Conservation (phyloP, 352 stramenopile genomes). For the Saprolegnia diclina region DNA sequence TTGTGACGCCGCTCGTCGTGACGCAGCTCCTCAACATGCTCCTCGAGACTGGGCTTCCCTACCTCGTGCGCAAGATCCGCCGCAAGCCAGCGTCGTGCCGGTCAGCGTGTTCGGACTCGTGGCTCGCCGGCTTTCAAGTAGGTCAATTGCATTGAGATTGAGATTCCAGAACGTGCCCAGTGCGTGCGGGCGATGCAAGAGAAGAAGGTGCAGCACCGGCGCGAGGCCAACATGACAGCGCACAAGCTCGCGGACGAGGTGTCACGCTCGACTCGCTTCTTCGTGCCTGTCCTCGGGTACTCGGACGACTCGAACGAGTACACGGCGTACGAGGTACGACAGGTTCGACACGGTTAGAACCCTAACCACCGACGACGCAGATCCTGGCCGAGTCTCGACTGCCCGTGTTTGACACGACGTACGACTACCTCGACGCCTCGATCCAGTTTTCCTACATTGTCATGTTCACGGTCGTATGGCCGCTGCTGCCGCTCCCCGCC, state of each 20-base stretch:
- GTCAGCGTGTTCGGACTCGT: slow-evolving; percentile 2
- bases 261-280: slow-evolving; percentile 62
- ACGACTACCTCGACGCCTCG: slow-evolving; percentile 82
- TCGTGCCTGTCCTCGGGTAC: slow-evolving; percentile 57
- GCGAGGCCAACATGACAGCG: slow-evolving; percentile 46
- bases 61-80: slow-evolving; percentile 69
- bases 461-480: slow-evolving; percentile 88
- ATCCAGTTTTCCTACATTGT: slow-evolving; percentile 88
- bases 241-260: slow-evolving; percentile 60
- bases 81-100: slow-evolving; percentile 30
- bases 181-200: slow-evolving; percentile 13
- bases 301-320: slow-evolving; percentile 84
- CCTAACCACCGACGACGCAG: neutral
- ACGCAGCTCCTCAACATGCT: slow-evolving; percentile 87
- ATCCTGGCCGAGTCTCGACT: slow-evolving; percentile 80
- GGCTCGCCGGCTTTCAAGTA: slow-evolving; percentile 13
- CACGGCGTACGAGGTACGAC: slow-evolving; percentile 55
- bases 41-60: slow-evolving; percentile 82
- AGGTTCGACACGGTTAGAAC: neutral
- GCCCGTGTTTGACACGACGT: slow-evolving; percentile 72
- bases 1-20: slow-evolving; percentile 82
- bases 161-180: neutral
- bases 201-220: slow-evolving; percentile 17
- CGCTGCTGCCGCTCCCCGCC: slow-evolving; percentile 71
- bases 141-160: neutral